These are phyloP conservation scores for Tremellales sp. DNA, from an alignment of 1,284 basidiomycete genomes.

Conservation along the genomic window DNA sequence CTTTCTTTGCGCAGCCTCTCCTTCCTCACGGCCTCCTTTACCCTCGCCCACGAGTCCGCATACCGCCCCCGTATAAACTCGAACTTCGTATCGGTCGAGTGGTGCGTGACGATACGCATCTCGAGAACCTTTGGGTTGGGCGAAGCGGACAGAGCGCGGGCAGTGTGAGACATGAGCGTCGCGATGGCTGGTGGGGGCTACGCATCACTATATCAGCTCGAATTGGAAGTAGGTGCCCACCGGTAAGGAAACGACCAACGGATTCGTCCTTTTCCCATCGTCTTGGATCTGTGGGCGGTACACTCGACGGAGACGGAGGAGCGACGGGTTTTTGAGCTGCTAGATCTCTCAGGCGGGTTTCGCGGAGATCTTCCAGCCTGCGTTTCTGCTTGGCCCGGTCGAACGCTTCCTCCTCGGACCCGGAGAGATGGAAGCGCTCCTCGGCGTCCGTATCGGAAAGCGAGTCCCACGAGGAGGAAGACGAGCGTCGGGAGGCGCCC, in stretches of 20 bases:
- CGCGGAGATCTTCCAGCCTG: constrained; percentile 59
- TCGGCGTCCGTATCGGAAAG: constrained; percentile 76
- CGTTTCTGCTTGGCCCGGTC: constrained; percentile 62
- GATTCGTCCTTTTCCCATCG: too few relatives aligned
- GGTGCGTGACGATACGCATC: constrained; percentile 80
- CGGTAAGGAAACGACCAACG: too few relatives aligned
- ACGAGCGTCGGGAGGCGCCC: constrained; percentile 12
- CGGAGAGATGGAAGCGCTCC: constrained; percentile 71
- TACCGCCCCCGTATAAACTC: constrained; percentile 73
- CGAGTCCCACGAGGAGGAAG: constrained; percentile 63
- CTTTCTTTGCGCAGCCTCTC: constrained; percentile 10
- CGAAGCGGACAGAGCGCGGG: constrained; percentile 61
- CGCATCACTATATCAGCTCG: neutral
- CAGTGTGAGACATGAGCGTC: constrained; percentile 71
- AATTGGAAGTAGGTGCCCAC: neutral
- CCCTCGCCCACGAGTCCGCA: constrained; percentile 58
- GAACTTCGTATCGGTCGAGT: constrained; percentile 65
- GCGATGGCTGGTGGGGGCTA: constrained; percentile 65
- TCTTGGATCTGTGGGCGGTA: too few relatives aligned
- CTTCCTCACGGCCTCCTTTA: constrained; percentile 15
- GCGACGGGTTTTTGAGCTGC: too few relatives aligned
- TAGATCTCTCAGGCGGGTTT: constrained; percentile 64
- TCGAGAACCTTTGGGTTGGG: constrained; percentile 73
- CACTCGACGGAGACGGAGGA: too few relatives aligned
- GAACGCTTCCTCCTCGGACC: constrained; percentile 60